A percentile compares a stretch with the other conserved stretches of the same genome.
These are phyloP conservation scores for Microthlaspi erraticum DNA, from an alignment of 345 rosid species.

Conservation along the genomic window DNA sequence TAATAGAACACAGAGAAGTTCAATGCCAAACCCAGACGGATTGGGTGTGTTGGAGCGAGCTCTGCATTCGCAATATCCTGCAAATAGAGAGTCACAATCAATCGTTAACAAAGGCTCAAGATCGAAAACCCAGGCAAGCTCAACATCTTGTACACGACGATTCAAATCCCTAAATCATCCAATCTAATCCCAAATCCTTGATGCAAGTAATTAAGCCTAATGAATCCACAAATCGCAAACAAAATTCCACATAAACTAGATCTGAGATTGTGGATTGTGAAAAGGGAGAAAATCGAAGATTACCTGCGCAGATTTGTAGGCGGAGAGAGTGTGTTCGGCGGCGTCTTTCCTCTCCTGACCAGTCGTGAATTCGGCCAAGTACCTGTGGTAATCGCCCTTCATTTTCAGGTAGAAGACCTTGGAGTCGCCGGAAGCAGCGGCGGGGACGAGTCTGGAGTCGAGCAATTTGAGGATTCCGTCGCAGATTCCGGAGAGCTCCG, in stretches of 20 bases:
- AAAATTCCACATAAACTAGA: slow-evolving; percentile 12
- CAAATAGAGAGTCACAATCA: slow-evolving; percentile 19
- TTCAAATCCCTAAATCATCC: slow-evolving; percentile 15
- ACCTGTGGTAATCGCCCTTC: slow-evolving; percentile 96
- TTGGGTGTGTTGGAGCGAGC: slow-evolving; percentile 92
- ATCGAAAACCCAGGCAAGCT: slow-evolving; percentile 10
- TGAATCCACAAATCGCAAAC: neutral
- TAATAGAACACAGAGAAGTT: slow-evolving; percentile 95
- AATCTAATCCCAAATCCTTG: neutral
- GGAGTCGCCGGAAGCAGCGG: slow-evolving; percentile 76
- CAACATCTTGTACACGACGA: neutral
- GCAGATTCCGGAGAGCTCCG: slow-evolving; percentile 82
- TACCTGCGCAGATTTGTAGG: slow-evolving; percentile 98
- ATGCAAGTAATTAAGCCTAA: neutral
- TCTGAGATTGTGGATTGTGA: slow-evolving; percentile 18
- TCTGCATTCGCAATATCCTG: slow-evolving; percentile 92
- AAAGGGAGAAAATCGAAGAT: too few relatives aligned
- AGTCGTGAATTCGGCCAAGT: slow-evolving; percentile 89
- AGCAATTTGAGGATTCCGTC: slow-evolving; percentile 89
- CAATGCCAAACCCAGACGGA: slow-evolving; percentile 87
- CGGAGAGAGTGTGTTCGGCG: slow-evolving; percentile 85
- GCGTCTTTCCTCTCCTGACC: slow-evolving; percentile 93
- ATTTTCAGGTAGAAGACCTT: slow-evolving; percentile 93
- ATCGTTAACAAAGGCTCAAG: neutral
- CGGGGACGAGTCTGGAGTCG: slow-evolving; percentile 73